These are phyloP conservation scores for Closterium sp. DNA, from an alignment of 139 green algal species.

Conservation along the genomic window DNA sequence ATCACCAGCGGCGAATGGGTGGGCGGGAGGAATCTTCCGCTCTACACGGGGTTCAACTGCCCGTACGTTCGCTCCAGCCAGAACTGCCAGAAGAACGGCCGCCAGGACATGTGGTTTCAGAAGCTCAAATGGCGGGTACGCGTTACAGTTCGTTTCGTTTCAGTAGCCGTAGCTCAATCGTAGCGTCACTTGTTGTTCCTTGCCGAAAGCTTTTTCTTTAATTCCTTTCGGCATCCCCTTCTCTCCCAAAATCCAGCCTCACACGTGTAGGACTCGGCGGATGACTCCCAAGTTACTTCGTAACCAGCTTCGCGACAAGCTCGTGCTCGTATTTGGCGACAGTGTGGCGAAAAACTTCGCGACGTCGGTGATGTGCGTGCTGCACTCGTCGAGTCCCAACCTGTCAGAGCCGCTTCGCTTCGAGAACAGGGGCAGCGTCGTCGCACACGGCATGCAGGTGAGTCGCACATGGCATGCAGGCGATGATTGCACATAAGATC, in stretches of 20 bases:
- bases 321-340: background rate
- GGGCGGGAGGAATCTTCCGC: background rate
- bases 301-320: background rate
- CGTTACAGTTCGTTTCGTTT: background rate
- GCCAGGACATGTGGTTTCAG: background rate
- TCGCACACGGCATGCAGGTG: background rate
- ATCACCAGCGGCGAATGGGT: constrained; percentile 2
- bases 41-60: constrained; percentile 5
- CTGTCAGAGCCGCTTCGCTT: background rate
- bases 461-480: background rate
- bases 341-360: constrained; percentile 12
- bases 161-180: too few species aligned
- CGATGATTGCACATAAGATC: background rate
- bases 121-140: constrained; percentile 9
- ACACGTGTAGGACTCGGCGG: background rate
- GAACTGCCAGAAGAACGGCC: constrained; percentile 8
- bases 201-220: too few species aligned
- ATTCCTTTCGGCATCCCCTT: background rate
- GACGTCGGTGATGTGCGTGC: background rate
- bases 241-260: background rate
- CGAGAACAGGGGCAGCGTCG: background rate
- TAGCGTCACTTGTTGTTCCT: too few species aligned
- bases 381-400: background rate
- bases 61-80: constrained; percentile 1
- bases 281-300: background rate